Base-by-base conservation (phyloP, 345 rosid genomes). In the Mercurialis annua region DNA sequence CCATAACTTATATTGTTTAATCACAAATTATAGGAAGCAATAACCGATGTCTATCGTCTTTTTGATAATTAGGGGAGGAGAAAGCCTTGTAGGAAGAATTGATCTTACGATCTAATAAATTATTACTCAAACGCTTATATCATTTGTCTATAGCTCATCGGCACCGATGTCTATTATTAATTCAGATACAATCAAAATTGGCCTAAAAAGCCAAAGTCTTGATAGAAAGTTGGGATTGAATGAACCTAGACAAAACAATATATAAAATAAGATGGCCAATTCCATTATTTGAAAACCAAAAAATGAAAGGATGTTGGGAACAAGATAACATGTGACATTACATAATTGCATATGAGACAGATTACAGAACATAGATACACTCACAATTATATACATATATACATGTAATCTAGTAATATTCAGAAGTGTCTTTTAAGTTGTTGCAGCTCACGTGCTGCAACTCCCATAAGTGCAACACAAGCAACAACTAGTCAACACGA, bases 251-350 rank as follows among this genome's bases (percentile, higher is more conserved):
- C 21, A 48, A 48, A 20, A 20, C 21, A 10, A 21, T 23, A 1
- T 5, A 26, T 26, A 53, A 26, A 29, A 54, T 27, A 10, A 3
- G 6, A n/a, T 34, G 26, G 24, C 17, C 17, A 57, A 5, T 23
- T 23, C 21, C 27, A 34, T 56, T 62, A 62, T 44, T 46, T 48
- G 66, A 62, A 62, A 3, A 62, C 29, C 5, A 33, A 34, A 23
- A 23, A 24, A 40, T 42, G n/a, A 15, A 20, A 21, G 50, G 16
- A 62, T 62, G 21, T 23, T 23, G 44, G 62, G 68, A 65, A 66
- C 78, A 77, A 33, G 62, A 66, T 20, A 66, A 66, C 53, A 69
- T 77, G 77, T 64, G 70, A 53, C 58, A 15, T 38, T 18, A 52
- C 18, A 33, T n/a, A 23, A 54, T 14, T 51, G 43, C 20, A 26